Conservation (phyloP, 331 rosid genomes). For the Malus hybrid region DNA sequence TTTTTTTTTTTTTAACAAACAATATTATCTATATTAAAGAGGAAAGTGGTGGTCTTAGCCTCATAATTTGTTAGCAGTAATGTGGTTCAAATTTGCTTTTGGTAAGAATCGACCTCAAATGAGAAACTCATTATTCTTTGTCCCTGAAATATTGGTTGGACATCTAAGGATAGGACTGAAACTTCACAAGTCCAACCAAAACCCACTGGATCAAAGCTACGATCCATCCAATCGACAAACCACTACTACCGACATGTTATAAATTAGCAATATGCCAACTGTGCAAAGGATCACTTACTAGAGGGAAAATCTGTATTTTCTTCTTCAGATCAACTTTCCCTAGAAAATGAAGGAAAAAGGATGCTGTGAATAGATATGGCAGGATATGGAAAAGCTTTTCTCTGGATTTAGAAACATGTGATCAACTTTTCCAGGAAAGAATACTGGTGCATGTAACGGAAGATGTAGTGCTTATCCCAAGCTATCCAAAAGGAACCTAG, state of each 20-base stretch:
- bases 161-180: background rate
- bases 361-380: background rate
- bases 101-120: background rate
- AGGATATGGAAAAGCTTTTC: background rate
- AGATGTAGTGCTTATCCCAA: background rate
- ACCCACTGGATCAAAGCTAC: background rate
- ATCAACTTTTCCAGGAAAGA: background rate
- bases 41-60: too few relatives aligned
- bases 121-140: too few relatives aligned
- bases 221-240: background rate
- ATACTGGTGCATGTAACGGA: background rate
- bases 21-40: too few relatives aligned
- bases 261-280: background rate
- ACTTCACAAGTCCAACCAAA: background rate
- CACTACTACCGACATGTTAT: background rate
- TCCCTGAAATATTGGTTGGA: background rate
- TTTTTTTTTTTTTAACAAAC: too few relatives aligned
- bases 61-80: too few relatives aligned
- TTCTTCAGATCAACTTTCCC: background rate
- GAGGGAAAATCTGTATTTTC: background rate
- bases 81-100: too few relatives aligned
- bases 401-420: background rate
- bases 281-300: background rate
- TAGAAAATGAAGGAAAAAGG: background rate
- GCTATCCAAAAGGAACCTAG: slow-evolving; percentile 12